Conservation (phyloP, 2,329 filamentous ascomycete genomes). For the Sphaerostilbella broomeana region DNA sequence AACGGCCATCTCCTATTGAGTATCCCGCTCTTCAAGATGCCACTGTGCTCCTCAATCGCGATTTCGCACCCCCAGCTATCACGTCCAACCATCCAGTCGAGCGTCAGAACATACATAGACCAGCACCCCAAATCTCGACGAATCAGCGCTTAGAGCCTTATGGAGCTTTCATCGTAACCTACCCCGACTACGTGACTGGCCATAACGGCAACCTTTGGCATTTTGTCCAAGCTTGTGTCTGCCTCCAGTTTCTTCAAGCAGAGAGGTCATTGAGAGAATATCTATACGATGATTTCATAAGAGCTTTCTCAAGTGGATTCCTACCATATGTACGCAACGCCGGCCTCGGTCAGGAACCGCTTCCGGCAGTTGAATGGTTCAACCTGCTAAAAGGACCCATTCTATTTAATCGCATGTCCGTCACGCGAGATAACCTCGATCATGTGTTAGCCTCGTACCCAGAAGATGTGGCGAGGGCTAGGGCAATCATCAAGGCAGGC, state of each 20-base stretch:
- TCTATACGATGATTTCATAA: constrained; percentile 49
- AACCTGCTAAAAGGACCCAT: constrained; percentile 25
- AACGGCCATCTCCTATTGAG: no score
- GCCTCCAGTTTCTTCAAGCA: constrained; percentile 33
- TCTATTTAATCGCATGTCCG: constrained; percentile 26
- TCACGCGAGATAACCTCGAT: constrained; percentile 31
- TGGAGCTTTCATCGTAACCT: constrained; percentile 33
- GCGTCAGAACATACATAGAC: no score
- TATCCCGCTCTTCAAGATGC: no score
- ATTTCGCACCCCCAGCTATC: no score
- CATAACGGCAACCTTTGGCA: constrained; percentile 32
- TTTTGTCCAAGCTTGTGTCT: constrained; percentile 41
- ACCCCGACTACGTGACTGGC: constrained; percentile 37
- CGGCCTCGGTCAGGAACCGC: constrained; percentile 20
- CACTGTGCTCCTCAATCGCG: no score
- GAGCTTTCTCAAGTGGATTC: constrained; percentile 37
- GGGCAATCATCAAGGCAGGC: constrained; percentile 12
- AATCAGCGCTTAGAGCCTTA: constrained; percentile 23
- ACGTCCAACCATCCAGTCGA: no score
- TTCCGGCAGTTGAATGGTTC: constrained; percentile 38
- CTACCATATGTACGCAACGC: constrained; percentile 32
- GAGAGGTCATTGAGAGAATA: constrained; percentile 32
- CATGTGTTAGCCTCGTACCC: constrained; percentile 29
- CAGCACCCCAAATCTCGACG: not conserved
- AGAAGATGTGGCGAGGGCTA: constrained; percentile 23